phyloP scores from a whole-genome alignment of 257 asterid genomes.

The Paraleonurus japonicus region DNA sequence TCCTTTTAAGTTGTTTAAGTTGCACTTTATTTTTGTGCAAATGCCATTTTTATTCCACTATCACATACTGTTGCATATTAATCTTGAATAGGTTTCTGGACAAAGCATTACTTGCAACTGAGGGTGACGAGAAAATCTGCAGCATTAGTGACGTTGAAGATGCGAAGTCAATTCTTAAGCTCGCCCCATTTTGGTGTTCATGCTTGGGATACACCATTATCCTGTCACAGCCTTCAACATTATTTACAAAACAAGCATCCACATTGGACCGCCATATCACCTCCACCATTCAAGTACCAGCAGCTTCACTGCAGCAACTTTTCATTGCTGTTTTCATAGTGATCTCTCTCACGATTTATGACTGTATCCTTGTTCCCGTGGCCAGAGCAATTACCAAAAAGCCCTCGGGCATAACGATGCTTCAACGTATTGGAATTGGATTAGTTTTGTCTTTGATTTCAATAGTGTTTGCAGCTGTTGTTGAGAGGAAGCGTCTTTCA shows the following conservation, averaged over 20 bases:
- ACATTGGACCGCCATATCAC: slow-evolving; percentile 32
- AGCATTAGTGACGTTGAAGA: slow-evolving; percentile 32
- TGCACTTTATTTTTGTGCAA: no score
- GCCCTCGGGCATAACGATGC: slow-evolving; percentile 41
- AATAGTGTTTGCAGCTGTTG: slow-evolving; percentile 29
- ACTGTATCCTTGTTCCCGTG: slow-evolving; percentile 28
- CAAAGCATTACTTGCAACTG: slow-evolving; percentile 30
- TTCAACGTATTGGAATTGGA: slow-evolving; percentile 33
- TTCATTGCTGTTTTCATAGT: slow-evolving; percentile 23
- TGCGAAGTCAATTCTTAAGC: slow-evolving; percentile 34
- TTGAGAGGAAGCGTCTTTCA: slow-evolving; percentile 34
- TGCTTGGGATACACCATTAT: slow-evolving; percentile 36
- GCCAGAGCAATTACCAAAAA: slow-evolving; percentile 32
- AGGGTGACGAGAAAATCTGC: slow-evolving; percentile 20
- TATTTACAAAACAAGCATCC: slow-evolving; percentile 40
- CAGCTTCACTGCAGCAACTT: slow-evolving; percentile 38
- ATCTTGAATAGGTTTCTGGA: slow-evolving; percentile 30
- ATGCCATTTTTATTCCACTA: not conserved
- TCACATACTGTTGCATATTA: not conserved
- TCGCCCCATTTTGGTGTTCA: slow-evolving; percentile 34
- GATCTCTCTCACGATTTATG: slow-evolving; percentile 25
- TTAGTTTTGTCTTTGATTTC: slow-evolving; percentile 29
- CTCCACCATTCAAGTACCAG: slow-evolving; percentile 29
- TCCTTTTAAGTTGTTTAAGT: no score
- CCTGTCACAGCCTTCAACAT: slow-evolving; percentile 33